Evolutionary conservation across 148 eudicot species (phyloP).

Genomic region (Talinum fruticosum): DNA sequence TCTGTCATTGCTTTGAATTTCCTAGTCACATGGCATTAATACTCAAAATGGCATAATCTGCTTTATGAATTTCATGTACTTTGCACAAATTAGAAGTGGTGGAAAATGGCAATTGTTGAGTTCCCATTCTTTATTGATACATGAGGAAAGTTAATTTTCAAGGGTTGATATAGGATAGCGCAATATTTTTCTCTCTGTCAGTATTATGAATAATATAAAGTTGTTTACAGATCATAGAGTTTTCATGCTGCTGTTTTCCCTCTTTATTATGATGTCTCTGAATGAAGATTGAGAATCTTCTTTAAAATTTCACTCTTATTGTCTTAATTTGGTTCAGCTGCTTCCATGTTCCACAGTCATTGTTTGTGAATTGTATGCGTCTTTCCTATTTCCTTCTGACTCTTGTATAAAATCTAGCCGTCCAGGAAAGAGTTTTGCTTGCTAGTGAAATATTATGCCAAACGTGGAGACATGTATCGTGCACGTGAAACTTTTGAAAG

Average conservation of each 20-base stretch:
- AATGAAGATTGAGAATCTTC: background rate
- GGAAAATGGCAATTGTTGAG: background rate
- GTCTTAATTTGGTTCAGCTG: constrained; percentile 1
- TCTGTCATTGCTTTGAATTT: background rate
- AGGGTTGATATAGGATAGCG: background rate
- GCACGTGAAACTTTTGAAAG: constrained; percentile 92
- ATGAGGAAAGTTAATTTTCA: background rate
- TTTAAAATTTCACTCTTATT: background rate
- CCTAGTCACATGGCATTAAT: no score
- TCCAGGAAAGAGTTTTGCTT: constrained; percentile 93
- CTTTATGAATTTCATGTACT: background rate
- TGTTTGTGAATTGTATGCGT: background rate
- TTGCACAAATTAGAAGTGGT: background rate
- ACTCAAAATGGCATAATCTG: background rate
- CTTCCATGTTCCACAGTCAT: background rate
- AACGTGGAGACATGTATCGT: constrained; percentile 94
- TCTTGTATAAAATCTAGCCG: constrained; percentile 50
- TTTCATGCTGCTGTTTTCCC: background rate
- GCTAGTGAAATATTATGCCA: constrained; percentile 89
- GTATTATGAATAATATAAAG: background rate
- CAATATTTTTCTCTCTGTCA: background rate
- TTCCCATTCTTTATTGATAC: background rate
- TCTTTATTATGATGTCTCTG: background rate
- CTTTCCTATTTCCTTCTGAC: background rate
- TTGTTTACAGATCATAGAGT: background rate